A percentile compares a stretch with the other conserved stretches of the same genome.
Evolutionary conservation across 805 yeast species (phyloP).

Genomic region (Blastobotrys parvus): DNA sequence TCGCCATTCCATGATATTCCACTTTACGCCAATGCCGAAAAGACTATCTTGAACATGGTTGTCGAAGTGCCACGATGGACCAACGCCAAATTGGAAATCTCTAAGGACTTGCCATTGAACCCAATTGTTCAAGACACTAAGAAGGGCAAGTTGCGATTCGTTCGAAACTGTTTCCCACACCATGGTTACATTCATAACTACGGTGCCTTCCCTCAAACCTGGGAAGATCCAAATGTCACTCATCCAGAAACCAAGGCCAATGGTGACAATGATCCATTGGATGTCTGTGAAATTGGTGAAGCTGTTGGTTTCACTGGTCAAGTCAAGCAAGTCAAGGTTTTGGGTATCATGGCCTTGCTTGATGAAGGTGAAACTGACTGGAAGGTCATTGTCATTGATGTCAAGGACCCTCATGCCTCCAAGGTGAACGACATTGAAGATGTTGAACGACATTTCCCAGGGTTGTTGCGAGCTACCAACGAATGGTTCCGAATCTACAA

Average conservation of each 20-base stretch:
- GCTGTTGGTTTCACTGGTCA: constrained; percentile 54
- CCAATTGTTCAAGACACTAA: constrained; percentile 97
- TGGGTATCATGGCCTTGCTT: constrained; percentile 91
- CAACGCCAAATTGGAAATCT: constrained; percentile 92
- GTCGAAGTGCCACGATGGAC: constrained; percentile 99
- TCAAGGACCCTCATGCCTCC: constrained; percentile 81
- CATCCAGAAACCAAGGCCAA: constrained; percentile 43
- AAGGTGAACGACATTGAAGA: constrained; percentile 87
- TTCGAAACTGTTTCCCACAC: constrained; percentile 96
- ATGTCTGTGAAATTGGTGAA: constrained; percentile 85
- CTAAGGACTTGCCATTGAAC: constrained; percentile 74
- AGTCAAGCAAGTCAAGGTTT: constrained; percentile 82
- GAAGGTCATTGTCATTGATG: constrained; percentile 86
- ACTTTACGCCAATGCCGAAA: constrained; percentile 87
- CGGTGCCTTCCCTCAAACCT: constrained; percentile 99
- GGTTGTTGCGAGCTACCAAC: constrained; percentile 84
- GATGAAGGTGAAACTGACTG: constrained; percentile 98
- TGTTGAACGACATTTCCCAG: constrained; percentile 84
- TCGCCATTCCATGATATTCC: constrained; percentile 95
- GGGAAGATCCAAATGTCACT: constrained; percentile 81
- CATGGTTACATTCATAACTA: constrained; percentile 98
- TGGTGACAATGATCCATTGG: constrained; percentile 96
- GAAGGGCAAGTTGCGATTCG: constrained; percentile 93
- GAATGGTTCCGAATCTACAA: constrained; percentile 99
- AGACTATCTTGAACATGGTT: constrained; percentile 79